Conservation (phyloP, 2,329 filamentous ascomycete species). For the Alternaria atra region DNA sequence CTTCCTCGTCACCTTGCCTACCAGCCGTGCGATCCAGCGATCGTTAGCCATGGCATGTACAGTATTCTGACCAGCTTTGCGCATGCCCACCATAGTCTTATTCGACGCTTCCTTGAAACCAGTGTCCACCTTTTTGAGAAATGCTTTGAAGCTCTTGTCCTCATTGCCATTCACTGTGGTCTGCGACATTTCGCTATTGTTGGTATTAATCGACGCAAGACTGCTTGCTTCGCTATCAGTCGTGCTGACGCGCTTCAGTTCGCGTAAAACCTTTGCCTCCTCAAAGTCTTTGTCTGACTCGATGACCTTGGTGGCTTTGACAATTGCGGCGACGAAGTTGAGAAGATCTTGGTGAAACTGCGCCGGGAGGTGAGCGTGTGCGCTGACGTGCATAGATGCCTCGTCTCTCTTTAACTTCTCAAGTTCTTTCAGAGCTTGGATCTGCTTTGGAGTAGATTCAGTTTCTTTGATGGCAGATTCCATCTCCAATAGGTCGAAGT, state of each 20-base stretch:
- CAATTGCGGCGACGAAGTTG: slow-evolving; percentile 63
- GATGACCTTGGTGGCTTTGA: slow-evolving; percentile 67
- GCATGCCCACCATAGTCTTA: slow-evolving; percentile 57
- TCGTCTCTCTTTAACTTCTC: slow-evolving; percentile 58
- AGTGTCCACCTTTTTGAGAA: slow-evolving; percentile 34
- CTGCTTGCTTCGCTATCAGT: slow-evolving; percentile 36
- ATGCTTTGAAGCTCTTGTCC: slow-evolving; percentile 35
- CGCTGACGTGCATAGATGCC: slow-evolving; percentile 57
- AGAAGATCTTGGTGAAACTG: slow-evolving; percentile 62
- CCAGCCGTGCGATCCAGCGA: slow-evolving; percentile 63
- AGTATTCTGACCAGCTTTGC: slow-evolving; percentile 56
- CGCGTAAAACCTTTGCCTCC: slow-evolving; percentile 41
- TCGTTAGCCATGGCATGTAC: slow-evolving; percentile 60
- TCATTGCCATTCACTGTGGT: slow-evolving; percentile 21
- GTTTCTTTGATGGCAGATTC: slow-evolving; percentile 53
- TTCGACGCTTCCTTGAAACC: slow-evolving; percentile 45
- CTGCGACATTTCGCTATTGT: slow-evolving; percentile 22
- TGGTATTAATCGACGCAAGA: slow-evolving; percentile 30
- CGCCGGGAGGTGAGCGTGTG: slow-evolving; percentile 61
- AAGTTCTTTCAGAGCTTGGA: slow-evolving; percentile 53
- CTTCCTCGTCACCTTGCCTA: slow-evolving; percentile 61
- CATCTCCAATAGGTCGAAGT: slow-evolving; percentile 43
- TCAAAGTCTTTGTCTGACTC: slow-evolving; percentile 61
- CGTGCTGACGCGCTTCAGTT: slow-evolving; percentile 40
- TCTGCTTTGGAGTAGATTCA: slow-evolving; percentile 55